These are phyloP conservation scores for Camellia oleifera DNA, from an alignment of 179 eudicot genomes.

Conservation along the genomic window DNA sequence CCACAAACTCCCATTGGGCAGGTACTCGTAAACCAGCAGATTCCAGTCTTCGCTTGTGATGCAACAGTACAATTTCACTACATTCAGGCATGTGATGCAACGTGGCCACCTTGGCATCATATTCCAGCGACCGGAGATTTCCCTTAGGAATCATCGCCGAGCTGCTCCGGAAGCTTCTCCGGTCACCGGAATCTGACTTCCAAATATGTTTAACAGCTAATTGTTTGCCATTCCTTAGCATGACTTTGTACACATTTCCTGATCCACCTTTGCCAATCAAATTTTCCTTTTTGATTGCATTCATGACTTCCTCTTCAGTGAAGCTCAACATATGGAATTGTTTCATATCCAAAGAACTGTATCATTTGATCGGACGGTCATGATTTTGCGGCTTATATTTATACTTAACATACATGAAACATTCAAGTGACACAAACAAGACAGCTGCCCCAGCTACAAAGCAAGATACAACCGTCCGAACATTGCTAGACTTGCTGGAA, in stretches of 20 bases:
- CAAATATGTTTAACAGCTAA: conserved; percentile 74
- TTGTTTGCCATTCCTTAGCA: conserved; percentile 45
- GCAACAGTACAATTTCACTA: conserved; percentile 73
- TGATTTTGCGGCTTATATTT: conserved; percentile 26
- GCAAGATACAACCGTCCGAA: conserved; percentile 32
- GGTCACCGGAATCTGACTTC: conserved; percentile 38
- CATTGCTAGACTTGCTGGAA: conserved; percentile 22
- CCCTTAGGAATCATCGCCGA: conserved; percentile 50
- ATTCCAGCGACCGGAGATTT: conserved; percentile 44
- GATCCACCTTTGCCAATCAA: conserved; percentile 80
- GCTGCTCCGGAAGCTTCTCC: conserved; percentile 30
- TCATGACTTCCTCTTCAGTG: conserved; percentile 56
- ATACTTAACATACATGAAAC: conserved; percentile 26
- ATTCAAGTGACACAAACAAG: conserved; percentile 28
- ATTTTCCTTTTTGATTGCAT: conserved; percentile 53
- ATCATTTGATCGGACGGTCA: conserved; percentile 22
- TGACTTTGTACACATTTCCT: conserved; percentile 64
- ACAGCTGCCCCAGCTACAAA: conserved; percentile 39
- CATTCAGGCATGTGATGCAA: conserved; percentile 57
- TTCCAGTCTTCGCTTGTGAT: conserved; percentile 70
- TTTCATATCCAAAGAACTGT: conserved; percentile 68
- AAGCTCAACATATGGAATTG: conserved; percentile 61
- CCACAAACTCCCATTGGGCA: conserved; percentile 83
- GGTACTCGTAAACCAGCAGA: conserved; percentile 70
- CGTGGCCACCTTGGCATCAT: conserved; percentile 64